phyloP scores from a whole-genome alignment of 306 rosid species.

The Adenanthera pavonina region DNA sequence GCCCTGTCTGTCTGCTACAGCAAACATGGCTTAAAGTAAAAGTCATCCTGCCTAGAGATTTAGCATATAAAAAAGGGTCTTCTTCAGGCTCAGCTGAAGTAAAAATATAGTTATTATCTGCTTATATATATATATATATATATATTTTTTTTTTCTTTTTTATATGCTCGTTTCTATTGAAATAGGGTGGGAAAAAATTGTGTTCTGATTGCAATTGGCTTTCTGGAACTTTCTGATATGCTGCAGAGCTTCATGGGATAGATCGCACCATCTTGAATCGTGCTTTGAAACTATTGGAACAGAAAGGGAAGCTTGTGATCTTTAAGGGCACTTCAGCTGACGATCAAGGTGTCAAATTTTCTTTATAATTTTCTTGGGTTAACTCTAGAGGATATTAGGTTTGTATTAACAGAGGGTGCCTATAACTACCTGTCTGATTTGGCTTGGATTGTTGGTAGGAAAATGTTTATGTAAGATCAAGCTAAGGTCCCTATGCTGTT shows the following conservation, averaged over 20 bases:
- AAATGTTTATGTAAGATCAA: slow-evolving; percentile 33
- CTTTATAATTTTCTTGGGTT: slow-evolving; percentile 43
- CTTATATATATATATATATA: too few relatives aligned
- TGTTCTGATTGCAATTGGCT: slow-evolving; percentile 22
- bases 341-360: slow-evolving; percentile 91
- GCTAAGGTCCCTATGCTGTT: slow-evolving; percentile 2
- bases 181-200: neutral
- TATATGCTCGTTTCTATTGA: neutral
- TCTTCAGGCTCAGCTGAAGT: neutral
- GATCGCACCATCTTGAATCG: slow-evolving; percentile 79
- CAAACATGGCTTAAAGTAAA: neutral
- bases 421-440: slow-evolving; percentile 28
- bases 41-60: neutral
- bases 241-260: slow-evolving; percentile 81
- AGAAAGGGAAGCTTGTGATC: slow-evolving; percentile 92
- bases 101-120: neutral
- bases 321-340: slow-evolving; percentile 95
- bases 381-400: slow-evolving; percentile 29
- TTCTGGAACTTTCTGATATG: slow-evolving; percentile 33
- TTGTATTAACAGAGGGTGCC: slow-evolving; percentile 1
- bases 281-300: slow-evolving; percentile 80
- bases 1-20: neutral
- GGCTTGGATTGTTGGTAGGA: slow-evolving; percentile 14
- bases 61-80: neutral
- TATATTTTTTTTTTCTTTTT: neutral